Base-by-base conservation (phyloP, 2,329 filamentous ascomycete genomes). In the Arachnomyces sp. region DNA sequence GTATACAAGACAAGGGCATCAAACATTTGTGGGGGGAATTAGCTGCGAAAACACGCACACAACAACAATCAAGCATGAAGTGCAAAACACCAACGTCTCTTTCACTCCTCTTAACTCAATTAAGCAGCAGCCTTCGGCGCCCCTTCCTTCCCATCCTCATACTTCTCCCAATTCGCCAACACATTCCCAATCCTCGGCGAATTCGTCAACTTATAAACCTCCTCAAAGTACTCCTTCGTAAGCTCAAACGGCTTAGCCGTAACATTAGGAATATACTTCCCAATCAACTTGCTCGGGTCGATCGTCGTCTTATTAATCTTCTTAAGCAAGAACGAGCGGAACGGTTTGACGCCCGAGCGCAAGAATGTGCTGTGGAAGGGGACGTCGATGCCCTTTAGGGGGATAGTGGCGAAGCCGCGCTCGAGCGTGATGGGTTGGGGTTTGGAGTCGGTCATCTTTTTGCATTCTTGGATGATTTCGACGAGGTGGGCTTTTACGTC, bases 281-380 rank as follows among this genome's bases (percentile, higher is more conserved):
- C 92, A 52, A 98, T 77, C 57, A 98, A 71, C 75, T 96, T 96
- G 63, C 85, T 84, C 4, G 92, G 92, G 63, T 98, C 92, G 63
- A 98, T 96, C 39, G 85, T 93, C 16, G 89, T 95, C 79, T 94
- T 94, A 76, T 96, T 88, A 71, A 98, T 96, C 79, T 98, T 98
- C 84, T 96, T 98, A 55, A 96, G 82, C 61, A 98, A 67, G 79
- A 98, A 98, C 33, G 82, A 90, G 51, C 92, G 79, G 87, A 98
- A 98, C 34, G 93, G 92, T 76, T 98, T 98, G 65, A 98, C 92
- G 56, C 92, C 93, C 30, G 88, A 94, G 41, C 93, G 85, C 68
- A 98, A 71, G 76, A 98, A 98, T 13, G 92, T 98, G 54, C 84
- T 92, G 76, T 98, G 92, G 85, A 98, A 98, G 33, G 92, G 92